These are phyloP conservation scores for Globisporangium okanoganense DNA, from an alignment of 352 stramenopile genomes.

Conservation along the genomic window DNA sequence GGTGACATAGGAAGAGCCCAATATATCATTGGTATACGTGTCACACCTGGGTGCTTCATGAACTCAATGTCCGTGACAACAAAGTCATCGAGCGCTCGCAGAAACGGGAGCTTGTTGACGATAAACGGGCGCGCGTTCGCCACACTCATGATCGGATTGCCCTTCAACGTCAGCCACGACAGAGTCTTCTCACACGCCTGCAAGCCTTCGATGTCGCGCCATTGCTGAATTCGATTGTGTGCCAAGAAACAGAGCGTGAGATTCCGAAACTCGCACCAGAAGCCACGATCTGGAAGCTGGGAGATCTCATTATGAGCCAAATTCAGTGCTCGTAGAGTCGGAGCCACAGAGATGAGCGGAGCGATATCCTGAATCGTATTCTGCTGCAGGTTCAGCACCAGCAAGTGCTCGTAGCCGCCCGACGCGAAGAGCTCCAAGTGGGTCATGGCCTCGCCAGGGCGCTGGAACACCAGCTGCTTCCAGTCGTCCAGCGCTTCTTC, in stretches of 20 bases:
- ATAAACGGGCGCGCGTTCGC: slow-evolving; percentile 55
- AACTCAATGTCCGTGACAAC: slow-evolving; percentile 63
- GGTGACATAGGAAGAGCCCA: neutral
- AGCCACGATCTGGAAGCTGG: slow-evolving; percentile 34
- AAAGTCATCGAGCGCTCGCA: slow-evolving; percentile 59
- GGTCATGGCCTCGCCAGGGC: slow-evolving; percentile 31
- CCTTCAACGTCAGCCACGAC: slow-evolving; percentile 52
- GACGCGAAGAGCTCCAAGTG: slow-evolving; percentile 30
- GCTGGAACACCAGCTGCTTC: slow-evolving; percentile 54
- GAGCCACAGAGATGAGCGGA: slow-evolving; percentile 35
- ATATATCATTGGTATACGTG: neutral
- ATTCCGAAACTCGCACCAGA: slow-evolving; percentile 48
- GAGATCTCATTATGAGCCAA: slow-evolving; percentile 47
- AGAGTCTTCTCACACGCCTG: slow-evolving; percentile 31
- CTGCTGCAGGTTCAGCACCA: slow-evolving; percentile 57
- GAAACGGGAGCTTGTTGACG: slow-evolving; percentile 60
- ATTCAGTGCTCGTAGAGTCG: slow-evolving; percentile 58
- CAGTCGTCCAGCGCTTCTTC: slow-evolving; percentile 26
- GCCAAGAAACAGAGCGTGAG: slow-evolving; percentile 59
- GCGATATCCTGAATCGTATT: slow-evolving; percentile 54
- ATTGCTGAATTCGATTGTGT: slow-evolving; percentile 47
- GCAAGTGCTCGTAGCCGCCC: slow-evolving; percentile 44
- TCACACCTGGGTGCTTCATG: slow-evolving; percentile 36
- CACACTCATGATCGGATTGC: slow-evolving; percentile 58
- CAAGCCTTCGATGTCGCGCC: slow-evolving; percentile 46